Evolutionary conservation across 345 rosid species (phyloP).

Genomic region (Acer saccharum): DNA sequence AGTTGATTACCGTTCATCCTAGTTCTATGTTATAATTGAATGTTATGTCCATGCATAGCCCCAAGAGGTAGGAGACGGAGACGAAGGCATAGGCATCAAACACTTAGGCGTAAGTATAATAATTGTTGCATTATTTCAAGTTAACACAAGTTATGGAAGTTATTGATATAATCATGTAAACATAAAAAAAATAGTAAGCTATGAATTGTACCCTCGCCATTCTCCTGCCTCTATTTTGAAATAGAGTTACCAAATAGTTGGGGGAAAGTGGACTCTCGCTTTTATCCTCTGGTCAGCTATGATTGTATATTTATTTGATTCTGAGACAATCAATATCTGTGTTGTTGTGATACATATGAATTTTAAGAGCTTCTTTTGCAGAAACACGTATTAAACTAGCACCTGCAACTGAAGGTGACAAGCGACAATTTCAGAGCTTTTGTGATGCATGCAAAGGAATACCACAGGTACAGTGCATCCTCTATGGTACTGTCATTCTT

Average conservation of each 20-base stretch:
- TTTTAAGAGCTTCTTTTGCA: conserved; percentile 33
- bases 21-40: conserved; percentile 39
- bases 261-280: neutral
- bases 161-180: neutral
- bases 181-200: conserved; percentile 11
- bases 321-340: conserved; percentile 2
- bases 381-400: conserved; percentile 80
- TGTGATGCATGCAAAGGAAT: conserved; percentile 97
- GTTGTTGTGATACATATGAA: conserved; percentile 5
- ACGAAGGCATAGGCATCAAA: conserved; percentile 68
- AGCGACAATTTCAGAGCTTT: conserved; percentile 78
- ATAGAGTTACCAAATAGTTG: conserved; percentile 1
- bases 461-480: conserved; percentile 60
- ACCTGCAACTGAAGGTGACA: conserved; percentile 72
- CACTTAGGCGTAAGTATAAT: conserved; percentile 76
- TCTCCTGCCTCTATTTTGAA: conserved; percentile 37
- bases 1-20: conserved; percentile 19
- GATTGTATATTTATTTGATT: conserved; percentile 2
- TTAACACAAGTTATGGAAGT: neutral
- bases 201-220: conserved; percentile 20
- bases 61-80: conserved; percentile 78
- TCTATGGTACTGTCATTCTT: conserved; percentile 13
- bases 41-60: conserved; percentile 68
- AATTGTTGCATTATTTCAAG: conserved; percentile 21
- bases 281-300: neutral